A percentile compares a stretch with the other conserved stretches of the same genome.
These are phyloP conservation scores for Rosa chinensis DNA, from an alignment of 306 rosid species.

Conservation along the genomic window DNA sequence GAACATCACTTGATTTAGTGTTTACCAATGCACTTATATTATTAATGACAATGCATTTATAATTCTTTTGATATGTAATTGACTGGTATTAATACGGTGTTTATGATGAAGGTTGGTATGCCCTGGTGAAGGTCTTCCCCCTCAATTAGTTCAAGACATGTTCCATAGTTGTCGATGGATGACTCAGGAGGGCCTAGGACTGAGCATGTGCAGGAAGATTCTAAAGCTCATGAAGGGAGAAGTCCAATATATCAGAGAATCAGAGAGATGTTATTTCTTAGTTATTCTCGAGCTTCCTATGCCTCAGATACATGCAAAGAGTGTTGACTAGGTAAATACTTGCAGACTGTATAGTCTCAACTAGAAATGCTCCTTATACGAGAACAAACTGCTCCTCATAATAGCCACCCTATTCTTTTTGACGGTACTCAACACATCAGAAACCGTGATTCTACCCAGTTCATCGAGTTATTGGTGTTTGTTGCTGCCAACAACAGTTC, in stretches of 20 bases:
- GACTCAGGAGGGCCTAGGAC: slow-evolving; percentile 89
- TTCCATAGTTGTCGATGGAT: slow-evolving; percentile 74
- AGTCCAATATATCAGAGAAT: slow-evolving; percentile 92
- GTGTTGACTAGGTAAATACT: slow-evolving; percentile 37
- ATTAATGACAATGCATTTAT: not conserved
- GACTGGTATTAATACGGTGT: not conserved
- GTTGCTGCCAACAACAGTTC: slow-evolving; percentile 33
- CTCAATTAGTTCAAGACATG: slow-evolving; percentile 93
- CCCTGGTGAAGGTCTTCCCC: slow-evolving; percentile 97
- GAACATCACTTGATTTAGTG: not conserved
- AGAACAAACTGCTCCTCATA: slow-evolving; percentile 21
- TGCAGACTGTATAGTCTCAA: slow-evolving; percentile 25
- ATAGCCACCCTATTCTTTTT: slow-evolving; percentile 29
- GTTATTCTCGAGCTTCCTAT: slow-evolving; percentile 79
- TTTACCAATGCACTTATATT: not conserved
- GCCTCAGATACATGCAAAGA: slow-evolving; percentile 42
- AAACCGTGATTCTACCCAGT: slow-evolving; percentile 27
- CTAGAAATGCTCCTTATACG: slow-evolving; percentile 31
- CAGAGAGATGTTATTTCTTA: slow-evolving; percentile 83
- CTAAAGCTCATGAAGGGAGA: slow-evolving; percentile 87
- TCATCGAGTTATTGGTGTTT: slow-evolving; percentile 31
- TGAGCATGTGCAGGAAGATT: slow-evolving; percentile 94
- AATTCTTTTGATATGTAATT: not conserved
- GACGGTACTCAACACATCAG: slow-evolving; percentile 14
- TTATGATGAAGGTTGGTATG: slow-evolving; percentile 71